These are phyloP conservation scores for Zymoseptoria brevis DNA, from an alignment of 2,329 filamentous ascomycete species.

Conservation along the genomic window DNA sequence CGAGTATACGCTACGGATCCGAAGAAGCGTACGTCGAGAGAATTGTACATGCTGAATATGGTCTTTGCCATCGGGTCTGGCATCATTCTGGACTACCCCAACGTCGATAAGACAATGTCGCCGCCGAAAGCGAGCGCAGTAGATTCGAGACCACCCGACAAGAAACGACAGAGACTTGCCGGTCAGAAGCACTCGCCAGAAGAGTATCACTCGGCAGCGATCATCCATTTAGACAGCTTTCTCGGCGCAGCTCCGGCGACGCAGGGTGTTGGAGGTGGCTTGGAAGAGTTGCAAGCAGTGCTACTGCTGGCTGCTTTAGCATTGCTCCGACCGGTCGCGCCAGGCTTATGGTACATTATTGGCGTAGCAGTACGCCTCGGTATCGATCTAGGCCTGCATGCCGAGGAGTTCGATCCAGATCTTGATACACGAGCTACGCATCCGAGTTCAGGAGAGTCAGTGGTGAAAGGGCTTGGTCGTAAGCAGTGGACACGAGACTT, in stretches of 20 bases:
- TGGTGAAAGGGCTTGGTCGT: constrained; percentile 43
- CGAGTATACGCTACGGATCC: constrained; percentile 65
- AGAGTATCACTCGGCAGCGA: constrained; percentile 91
- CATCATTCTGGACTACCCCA: constrained; percentile 64
- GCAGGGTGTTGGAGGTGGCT: constrained; percentile 70
- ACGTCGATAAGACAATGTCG: constrained; percentile 19
- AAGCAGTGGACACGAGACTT: constrained; percentile 81
- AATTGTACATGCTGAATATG: constrained; percentile 93
- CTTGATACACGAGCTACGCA: constrained; percentile 35
- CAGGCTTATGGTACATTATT: constrained; percentile 94
- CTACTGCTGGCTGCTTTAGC: constrained; percentile 85
- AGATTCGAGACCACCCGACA: constrained; percentile 22
- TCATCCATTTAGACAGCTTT: constrained; percentile 82
- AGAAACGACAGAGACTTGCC: constrained; percentile 44
- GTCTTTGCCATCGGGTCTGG: constrained; percentile 93
- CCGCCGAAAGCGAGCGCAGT: constrained; percentile 29
- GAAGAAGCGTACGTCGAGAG: constrained; percentile 61
- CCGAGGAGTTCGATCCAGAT: constrained; percentile 66
- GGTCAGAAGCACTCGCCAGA: constrained; percentile 64
- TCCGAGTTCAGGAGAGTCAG: constrained; percentile 4
- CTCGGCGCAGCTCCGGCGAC: constrained; percentile 56
- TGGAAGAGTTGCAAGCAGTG: constrained; percentile 92
- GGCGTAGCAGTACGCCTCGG: constrained; percentile 85
- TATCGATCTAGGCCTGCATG: constrained; percentile 84
- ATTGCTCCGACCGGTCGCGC: constrained; percentile 79